Conservation (phyloP, 768 basidiomycete species). For the Psilocybe azurescens region DNA sequence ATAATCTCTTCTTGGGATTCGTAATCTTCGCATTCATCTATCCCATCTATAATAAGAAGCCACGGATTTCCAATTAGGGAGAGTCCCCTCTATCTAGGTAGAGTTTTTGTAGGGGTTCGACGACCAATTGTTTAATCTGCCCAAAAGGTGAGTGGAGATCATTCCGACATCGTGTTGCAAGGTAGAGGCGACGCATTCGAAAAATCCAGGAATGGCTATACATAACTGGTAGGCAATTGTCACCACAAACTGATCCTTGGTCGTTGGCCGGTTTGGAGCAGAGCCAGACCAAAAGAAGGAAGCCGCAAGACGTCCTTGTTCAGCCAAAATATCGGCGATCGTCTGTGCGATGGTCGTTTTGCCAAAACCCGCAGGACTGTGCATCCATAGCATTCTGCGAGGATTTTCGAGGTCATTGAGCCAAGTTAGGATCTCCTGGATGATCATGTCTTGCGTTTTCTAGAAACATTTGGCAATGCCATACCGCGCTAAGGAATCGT, state of each 20-base stretch:
- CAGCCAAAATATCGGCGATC: slow-evolving; percentile 22
- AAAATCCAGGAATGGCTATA: neutral
- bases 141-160: slow-evolving; percentile 4
- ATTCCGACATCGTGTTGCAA: slow-evolving; percentile 1
- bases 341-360: slow-evolving; percentile 36
- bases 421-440: slow-evolving; percentile 18
- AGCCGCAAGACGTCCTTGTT: slow-evolving; percentile 8
- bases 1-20: slow-evolving; percentile 18
- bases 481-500: slow-evolving; percentile 17
- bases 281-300: slow-evolving; percentile 23
- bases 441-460: slow-evolving; percentile 15
- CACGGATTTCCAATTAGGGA: neutral
- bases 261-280: neutral
- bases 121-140: slow-evolving; percentile 12
- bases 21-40: slow-evolving; percentile 26
- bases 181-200: neutral
- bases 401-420: neutral
- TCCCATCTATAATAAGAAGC: slow-evolving; percentile 27
- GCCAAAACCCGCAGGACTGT: slow-evolving; percentile 30
- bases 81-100: neutral
- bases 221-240: slow-evolving; percentile 27
- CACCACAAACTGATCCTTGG: slow-evolving; percentile 12
- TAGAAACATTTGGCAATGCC: slow-evolving; percentile 18
- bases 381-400: slow-evolving; percentile 21
- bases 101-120: slow-evolving; percentile 4